These are phyloP conservation scores for Daldinia sp. DNA, from an alignment of 2,329 filamentous ascomycete species.

Conservation along the genomic window DNA sequence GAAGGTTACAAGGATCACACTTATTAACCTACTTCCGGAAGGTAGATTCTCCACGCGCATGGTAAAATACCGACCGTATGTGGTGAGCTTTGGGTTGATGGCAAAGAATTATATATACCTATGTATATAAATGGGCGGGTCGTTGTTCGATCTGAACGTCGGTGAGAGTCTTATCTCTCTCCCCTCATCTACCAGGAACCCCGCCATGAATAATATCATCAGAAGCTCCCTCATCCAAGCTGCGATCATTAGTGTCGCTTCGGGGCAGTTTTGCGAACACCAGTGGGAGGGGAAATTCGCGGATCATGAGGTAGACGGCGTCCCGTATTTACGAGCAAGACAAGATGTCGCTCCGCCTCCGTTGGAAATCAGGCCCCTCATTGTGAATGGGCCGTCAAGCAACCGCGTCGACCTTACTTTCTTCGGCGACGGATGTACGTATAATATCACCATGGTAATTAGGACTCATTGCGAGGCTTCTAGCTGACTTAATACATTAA, in stretches of 20 bases:
- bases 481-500: conserved; percentile 17
- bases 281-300: conserved; percentile 51
- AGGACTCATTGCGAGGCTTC: background rate
- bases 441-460: background rate
- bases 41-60: conserved; percentile 21
- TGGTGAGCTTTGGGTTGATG: background rate
- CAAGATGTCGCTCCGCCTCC: conserved; percentile 45
- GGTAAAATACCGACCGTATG: background rate
- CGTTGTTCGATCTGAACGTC: background rate
- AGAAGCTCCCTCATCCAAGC: conserved; percentile 38
- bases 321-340: conserved; percentile 40
- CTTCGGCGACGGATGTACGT: conserved; percentile 51
- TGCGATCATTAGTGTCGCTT: conserved; percentile 23
- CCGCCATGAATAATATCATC: conserved; percentile 31
- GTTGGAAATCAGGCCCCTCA: conserved; percentile 50
- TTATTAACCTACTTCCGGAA: conserved; percentile 31
- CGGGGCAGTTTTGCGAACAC: conserved; percentile 49
- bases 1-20: conserved; percentile 21
- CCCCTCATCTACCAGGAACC: conserved; percentile 1
- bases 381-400: conserved; percentile 49
- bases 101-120: background rate
- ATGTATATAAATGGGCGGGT: conserved; percentile 8
- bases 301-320: conserved; percentile 40
- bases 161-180: background rate
- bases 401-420: conserved; percentile 52